A percentile compares a stretch with the other conserved stretches of the same genome.
Evolutionary conservation across 371 early-diverging fungal genomes (phyloP).

Genomic region (Polyrhizophydium stewartii): DNA sequence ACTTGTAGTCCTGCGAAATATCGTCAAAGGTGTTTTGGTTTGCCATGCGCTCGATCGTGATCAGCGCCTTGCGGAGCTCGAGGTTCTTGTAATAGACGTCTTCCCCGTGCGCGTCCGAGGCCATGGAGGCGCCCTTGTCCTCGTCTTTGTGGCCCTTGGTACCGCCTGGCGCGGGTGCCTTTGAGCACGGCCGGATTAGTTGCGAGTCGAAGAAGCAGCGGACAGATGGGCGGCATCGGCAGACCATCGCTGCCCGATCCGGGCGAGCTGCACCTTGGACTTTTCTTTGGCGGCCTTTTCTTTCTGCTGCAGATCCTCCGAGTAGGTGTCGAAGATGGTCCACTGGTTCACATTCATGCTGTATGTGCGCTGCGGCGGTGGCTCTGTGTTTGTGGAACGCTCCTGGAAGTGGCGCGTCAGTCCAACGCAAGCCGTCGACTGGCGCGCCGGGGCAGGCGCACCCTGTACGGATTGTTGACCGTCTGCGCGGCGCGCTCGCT

Average conservation of each 20-base stretch:
- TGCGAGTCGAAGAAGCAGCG: background rate
- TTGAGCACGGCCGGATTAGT: background rate
- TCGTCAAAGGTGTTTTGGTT: slow-evolving; percentile 62
- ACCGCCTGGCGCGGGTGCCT: slow-evolving; percentile 24
- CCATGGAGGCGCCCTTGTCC: slow-evolving; percentile 33
- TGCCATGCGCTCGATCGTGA: slow-evolving; percentile 54
- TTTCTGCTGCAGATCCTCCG: slow-evolving; percentile 50
- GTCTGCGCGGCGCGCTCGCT: slow-evolving; percentile 57
- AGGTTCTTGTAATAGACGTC: slow-evolving; percentile 47
- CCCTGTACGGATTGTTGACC: slow-evolving; percentile 49
- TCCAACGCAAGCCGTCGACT: background rate
- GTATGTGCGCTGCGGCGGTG: slow-evolving; percentile 50
- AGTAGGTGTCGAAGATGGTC: slow-evolving; percentile 54
- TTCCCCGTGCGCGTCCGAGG: slow-evolving; percentile 40
- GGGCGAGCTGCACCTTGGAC: slow-evolving; percentile 32
- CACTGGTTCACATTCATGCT: slow-evolving; percentile 52
- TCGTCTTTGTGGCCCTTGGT: slow-evolving; percentile 52
- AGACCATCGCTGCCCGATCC: too few relatives aligned
- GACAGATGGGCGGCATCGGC: background rate
- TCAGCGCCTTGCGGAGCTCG: slow-evolving; percentile 43
- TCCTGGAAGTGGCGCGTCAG: slow-evolving; percentile 24
- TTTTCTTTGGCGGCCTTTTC: slow-evolving; percentile 52
- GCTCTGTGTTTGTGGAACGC: slow-evolving; percentile 55
- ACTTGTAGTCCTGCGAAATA: slow-evolving; percentile 57
- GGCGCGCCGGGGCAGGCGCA: slow-evolving; percentile 9